A percentile compares a stretch with the other conserved stretches of the same genome.
phyloP scores from a whole-genome alignment of 2,329 filamentous ascomycete species.

The Fusarium anthophilum region DNA sequence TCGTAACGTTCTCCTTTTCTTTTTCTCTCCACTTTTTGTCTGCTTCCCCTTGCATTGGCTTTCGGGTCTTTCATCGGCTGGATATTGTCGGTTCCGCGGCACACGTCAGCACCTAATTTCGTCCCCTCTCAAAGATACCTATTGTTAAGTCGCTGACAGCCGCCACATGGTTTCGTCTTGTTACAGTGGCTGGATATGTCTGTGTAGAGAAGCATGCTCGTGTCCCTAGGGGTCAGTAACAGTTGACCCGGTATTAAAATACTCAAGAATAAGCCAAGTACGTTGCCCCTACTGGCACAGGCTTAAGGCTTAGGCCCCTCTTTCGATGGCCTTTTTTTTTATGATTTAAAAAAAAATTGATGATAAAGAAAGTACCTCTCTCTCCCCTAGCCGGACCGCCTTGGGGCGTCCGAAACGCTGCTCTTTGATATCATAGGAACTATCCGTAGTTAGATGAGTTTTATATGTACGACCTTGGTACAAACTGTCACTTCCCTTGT shows the following conservation, averaged over 20 bases:
- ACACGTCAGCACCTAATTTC: slow-evolving; percentile 42
- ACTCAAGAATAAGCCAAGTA: neutral
- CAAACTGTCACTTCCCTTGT: neutral
- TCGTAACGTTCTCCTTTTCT: slow-evolving; percentile 3
- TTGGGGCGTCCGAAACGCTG: neutral
- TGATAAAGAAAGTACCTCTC: no score
- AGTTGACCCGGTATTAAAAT: neutral
- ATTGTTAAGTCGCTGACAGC: neutral
- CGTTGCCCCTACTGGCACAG: neutral
- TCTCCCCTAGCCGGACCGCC: neutral
- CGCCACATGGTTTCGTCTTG: slow-evolving; percentile 12
- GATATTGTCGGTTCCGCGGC: slow-evolving; percentile 6
- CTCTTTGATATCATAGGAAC: neutral
- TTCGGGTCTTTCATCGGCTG: neutral
- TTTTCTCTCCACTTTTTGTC: slow-evolving; percentile 18
- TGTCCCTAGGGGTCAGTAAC: neutral
- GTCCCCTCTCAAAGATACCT: neutral
- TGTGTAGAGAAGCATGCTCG: slow-evolving; percentile 7
- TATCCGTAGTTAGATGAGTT: neutral
- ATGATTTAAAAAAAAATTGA: no score
- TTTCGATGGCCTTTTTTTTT: neutral
- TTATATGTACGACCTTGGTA: neutral
- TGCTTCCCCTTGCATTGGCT: slow-evolving; percentile 18
- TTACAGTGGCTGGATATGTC: neutral
- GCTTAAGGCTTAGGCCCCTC: neutral